Base-by-base conservation (phyloP, 2,329 filamentous ascomycete species). In the Fonsecaea monophora region DNA sequence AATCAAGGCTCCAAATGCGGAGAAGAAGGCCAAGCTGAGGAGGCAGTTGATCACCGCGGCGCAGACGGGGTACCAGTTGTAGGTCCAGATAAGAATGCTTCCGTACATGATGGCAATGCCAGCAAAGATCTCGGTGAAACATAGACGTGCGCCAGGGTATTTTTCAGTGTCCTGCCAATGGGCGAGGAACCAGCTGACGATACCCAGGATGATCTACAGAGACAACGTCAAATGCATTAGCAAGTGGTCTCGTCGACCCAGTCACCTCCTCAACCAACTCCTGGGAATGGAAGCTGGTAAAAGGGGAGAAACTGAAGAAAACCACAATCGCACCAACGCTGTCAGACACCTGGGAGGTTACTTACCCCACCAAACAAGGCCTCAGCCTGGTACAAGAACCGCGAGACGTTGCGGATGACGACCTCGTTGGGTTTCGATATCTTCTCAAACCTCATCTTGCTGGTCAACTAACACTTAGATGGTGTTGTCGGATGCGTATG, bases 1-100 rank as follows among this genome's bases (percentile, higher is more conserved):
- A 84, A 85, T 13, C 87, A 91, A 73, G 85, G 90, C 60, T 5
- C 64, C 64, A 18, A 62, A 66, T 7, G 53, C 53, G 13, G 64
- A 50, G 59, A 66, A 66, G 59, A 62, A 66, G 18, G 59, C 59
- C 38, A 66, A 34, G 7, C 53, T n/a, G 53, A 62, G 59, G 64
- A 62, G 54, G 34, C 59, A 40, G 45, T 66, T 62, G 59, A 66
- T 32, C 35, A 62, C n/a, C n/a, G 59, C 45, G 35, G 57, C 38
- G n/a, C 32, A 62, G 25, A 21, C n/a, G 21, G 53, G 53, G 58
- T 38, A 45, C 18, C 34, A 35, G 37, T 62, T 56, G 64, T 48
- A 66, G 21, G 40, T 53, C 25, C 37, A 57, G 34, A 48, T 54
- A 10, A 60, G 37, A 15, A 59, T 40, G 50, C 35, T 42, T 9